Percentiles rank a stretch among this genome's conserved stretches.
Evolutionary conservation across 306 rosid genomes (phyloP).

Genomic region (Sindora glabra): DNA sequence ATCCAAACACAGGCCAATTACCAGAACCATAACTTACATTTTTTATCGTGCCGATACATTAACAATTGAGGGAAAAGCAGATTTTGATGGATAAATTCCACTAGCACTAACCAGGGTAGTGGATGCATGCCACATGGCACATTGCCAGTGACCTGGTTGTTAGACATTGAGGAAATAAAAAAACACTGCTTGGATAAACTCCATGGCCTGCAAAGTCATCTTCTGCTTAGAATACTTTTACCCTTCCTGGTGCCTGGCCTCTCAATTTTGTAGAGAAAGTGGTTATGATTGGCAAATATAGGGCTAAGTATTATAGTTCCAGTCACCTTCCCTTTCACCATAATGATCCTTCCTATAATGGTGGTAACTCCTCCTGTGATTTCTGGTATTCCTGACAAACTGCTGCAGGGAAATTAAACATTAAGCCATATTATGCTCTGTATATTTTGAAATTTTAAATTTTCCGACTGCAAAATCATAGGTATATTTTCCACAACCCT

Average conservation of each 20-base stretch:
- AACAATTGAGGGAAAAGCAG: conserved; percentile 30
- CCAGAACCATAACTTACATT: conserved; percentile 22
- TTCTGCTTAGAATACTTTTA: conserved; percentile 30
- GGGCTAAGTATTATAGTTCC: conserved; percentile 35
- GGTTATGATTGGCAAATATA: conserved; percentile 34
- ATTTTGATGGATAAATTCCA: conserved; percentile 35
- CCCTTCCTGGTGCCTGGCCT: conserved; percentile 37
- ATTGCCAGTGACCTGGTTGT: conserved; percentile 28
- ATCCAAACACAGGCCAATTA: conserved; percentile 53
- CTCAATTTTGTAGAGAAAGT: conserved; percentile 34
- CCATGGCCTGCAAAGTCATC: conserved; percentile 44
- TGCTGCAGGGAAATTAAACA: conserved; percentile 25
- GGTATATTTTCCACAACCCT: neutral
- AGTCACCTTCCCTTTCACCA: conserved; percentile 44
- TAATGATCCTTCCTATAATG: conserved; percentile 43
- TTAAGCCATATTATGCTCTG: neutral
- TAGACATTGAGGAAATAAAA: conserved; percentile 17
- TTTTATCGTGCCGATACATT: conserved; percentile 39
- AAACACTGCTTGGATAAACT: conserved; percentile 38
- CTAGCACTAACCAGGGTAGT: conserved; percentile 33
- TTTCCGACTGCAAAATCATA: neutral
- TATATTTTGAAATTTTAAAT: neutral
- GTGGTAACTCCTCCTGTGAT: conserved; percentile 24
- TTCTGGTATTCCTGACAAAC: conserved; percentile 28
- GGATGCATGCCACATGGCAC: conserved; percentile 38